Conservation (phyloP, 1,139 yeast genomes). For the Sugiyamaella castrensis region DNA sequence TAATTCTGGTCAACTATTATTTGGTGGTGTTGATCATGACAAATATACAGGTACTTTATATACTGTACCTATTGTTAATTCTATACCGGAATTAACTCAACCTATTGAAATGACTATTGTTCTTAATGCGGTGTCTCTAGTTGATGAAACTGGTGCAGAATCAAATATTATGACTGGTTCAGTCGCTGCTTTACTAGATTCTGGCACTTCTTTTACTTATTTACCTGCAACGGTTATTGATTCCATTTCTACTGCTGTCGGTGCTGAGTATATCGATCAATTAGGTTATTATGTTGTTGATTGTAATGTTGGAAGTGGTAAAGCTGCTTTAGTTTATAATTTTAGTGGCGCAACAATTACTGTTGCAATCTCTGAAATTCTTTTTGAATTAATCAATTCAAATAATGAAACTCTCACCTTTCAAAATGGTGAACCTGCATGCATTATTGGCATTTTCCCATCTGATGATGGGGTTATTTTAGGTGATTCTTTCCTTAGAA, state of each 20-base stretch:
- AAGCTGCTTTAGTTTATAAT: slow-evolving; percentile 28
- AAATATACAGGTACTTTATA: slow-evolving; percentile 46
- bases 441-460: slow-evolving; percentile 8
- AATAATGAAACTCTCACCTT: slow-evolving; percentile 14
- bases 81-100: slow-evolving; percentile 6
- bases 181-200: slow-evolving; percentile 35
- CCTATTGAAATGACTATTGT: slow-evolving; percentile 25
- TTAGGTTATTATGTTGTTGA: slow-evolving; percentile 20
- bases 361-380: slow-evolving; percentile 27
- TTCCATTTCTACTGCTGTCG: slow-evolving; percentile 16
- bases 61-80: slow-evolving; percentile 29
- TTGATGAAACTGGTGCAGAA: slow-evolving; percentile 12
- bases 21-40: slow-evolving; percentile 57
- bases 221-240: slow-evolving; percentile 29
- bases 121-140: slow-evolving; percentile 20
- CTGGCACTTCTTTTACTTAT: slow-evolving; percentile 38
- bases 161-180: slow-evolving; percentile 15
- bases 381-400: slow-evolving; percentile 20
- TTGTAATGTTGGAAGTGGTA: slow-evolving; percentile 18
- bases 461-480: slow-evolving; percentile 37
- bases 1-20: slow-evolving; percentile 46
- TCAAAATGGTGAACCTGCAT: slow-evolving; percentile 18
- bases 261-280: slow-evolving; percentile 13
- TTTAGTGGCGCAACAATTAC: slow-evolving; percentile 33
- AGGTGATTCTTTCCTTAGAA: slow-evolving; percentile 71